These are phyloP conservation scores for Phytophthora sp. DNA, from an alignment of 352 stramenopile genomes.

Conservation along the genomic window DNA sequence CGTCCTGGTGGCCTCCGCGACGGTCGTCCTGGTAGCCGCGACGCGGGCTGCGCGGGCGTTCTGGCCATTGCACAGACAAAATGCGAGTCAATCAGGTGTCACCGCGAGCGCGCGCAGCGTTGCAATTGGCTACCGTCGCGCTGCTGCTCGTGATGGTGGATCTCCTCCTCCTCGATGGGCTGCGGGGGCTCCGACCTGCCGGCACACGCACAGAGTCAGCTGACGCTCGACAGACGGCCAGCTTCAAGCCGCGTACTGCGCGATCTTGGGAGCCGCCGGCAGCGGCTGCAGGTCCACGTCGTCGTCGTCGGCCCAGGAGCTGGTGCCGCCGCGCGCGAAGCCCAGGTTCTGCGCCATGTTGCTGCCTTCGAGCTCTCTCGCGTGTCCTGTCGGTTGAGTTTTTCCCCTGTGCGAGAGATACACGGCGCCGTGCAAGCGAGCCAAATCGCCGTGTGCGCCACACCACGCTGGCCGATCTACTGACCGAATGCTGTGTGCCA, in stretches of 20 bases:
- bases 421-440: too few relatives aligned
- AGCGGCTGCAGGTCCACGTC: slow-evolving; percentile 64
- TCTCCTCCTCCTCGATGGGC: slow-evolving; percentile 50
- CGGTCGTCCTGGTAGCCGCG: too few relatives aligned
- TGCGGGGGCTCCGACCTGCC: slow-evolving; percentile 37
- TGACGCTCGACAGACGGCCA: not conserved
- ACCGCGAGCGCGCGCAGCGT: too few relatives aligned
- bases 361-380: slow-evolving; percentile 18
- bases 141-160: slow-evolving; percentile 34
- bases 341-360: slow-evolving; percentile 66
- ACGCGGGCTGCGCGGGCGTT: too few relatives aligned
- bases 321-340: slow-evolving; percentile 55
- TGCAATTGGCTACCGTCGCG: slow-evolving; percentile 29
- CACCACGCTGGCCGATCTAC: too few relatives aligned
- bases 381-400: slow-evolving; percentile 23
- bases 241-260: slow-evolving; percentile 39
- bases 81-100: slow-evolving; percentile 9
- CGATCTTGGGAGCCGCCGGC: slow-evolving; percentile 44
- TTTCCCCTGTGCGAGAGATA: too few relatives aligned
- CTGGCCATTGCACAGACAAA: too few relatives aligned
- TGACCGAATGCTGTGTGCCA: not conserved
- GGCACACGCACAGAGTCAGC: not conserved
- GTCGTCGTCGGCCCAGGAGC: slow-evolving; percentile 86
- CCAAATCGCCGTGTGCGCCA: too few relatives aligned
- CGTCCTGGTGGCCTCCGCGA: slow-evolving; percentile 13